These are phyloP conservation scores for Tetracladium setigerum DNA, from an alignment of 495 filamentous ascomycete species.

Conservation along the genomic window DNA sequence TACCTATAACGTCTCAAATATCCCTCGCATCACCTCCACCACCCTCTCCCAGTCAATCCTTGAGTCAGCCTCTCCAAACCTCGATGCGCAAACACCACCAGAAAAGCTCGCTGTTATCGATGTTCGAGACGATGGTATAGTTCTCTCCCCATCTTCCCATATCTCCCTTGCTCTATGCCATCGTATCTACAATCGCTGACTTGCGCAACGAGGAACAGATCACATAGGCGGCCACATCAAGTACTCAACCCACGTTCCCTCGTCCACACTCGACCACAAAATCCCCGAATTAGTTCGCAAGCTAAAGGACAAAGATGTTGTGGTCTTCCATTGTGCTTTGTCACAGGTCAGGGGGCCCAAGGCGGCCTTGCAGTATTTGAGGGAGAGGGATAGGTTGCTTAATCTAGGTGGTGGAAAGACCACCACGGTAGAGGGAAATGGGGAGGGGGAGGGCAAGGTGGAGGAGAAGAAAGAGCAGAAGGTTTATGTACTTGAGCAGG, in stretches of 20 bases:
- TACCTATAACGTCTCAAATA: conserved; percentile 45
- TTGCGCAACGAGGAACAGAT: conserved; percentile 42
- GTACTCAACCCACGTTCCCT: conserved; percentile 67
- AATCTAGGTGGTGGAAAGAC: conserved; percentile 7
- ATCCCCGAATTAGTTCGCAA: conserved; percentile 76
- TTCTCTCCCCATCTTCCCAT: neutral
- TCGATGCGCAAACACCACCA: conserved; percentile 23
- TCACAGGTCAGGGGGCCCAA: conserved; percentile 78
- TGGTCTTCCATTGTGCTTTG: conserved; percentile 94
- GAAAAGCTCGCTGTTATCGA: conserved; percentile 67
- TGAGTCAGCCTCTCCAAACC: conserved; percentile 23
- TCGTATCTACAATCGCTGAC: neutral
- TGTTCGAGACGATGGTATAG: conserved; percentile 72
- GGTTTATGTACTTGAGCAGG: conserved; percentile 75
- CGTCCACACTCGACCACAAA: conserved; percentile 58
- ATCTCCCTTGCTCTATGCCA: conserved; percentile 1
- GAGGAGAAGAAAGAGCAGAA: conserved; percentile 40
- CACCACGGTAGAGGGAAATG: conserved; percentile 10
- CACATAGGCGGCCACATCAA: conserved; percentile 91
- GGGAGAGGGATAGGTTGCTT: conserved; percentile 49
- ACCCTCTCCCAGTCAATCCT: conserved; percentile 50
- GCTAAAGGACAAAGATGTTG: conserved; percentile 67
- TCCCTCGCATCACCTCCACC: conserved; percentile 57
- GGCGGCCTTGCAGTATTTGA: conserved; percentile 61
- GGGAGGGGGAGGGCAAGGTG: conserved; percentile 7